Base-by-base conservation (phyloP, 257 asterid species). In the Cordia subcordata region DNA sequence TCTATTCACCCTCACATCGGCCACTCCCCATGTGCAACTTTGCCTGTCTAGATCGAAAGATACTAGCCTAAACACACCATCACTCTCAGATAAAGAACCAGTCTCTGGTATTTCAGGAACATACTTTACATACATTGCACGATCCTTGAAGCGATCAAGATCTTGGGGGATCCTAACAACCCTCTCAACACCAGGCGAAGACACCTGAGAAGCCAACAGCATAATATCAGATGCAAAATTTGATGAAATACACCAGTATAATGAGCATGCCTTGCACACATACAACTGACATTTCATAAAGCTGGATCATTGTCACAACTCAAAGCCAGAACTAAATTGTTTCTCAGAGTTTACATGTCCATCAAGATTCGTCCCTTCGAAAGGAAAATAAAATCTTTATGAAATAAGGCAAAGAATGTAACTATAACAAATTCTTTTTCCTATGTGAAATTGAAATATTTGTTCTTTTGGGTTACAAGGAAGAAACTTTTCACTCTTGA, bases 161-260 rank as follows among this genome's bases (percentile, higher is more conserved):
- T 91, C 96, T 74, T 82, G 78, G 19, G 96, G 98, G 61, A 91
- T 23, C 18, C 81, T 80, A 16, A 91, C 75, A 32, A 81, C 75
- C 71, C 96, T 87, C 62, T 87, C 96, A 4, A 82, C 80, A 8
- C 98, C 98, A 4, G 96, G 98, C 8, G 98, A 90, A 42, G 98
- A 91, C 19, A 91, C 95, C 98, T 90, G 71, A 38, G 61, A 61
- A 39, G 15, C 9, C 37, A 56, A 60, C 10, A 47, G n/a, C 18
- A 21, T 15, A 17, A n/a, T 55, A 42, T 18, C 22, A 23, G 61
- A 39, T 18, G 46, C 50, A 21, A 32, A 17, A 21, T 53, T 17
- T 58, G 12, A 33, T n/a, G 4, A 27, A 27, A 6, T 27, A 1
- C 35, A 27, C 6, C 35, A 27, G 4, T 27, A 27, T 27, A 27